Evolutionary conservation across 352 stramenopile species (phyloP).

Genomic region (Phytophthora rubi): DNA sequence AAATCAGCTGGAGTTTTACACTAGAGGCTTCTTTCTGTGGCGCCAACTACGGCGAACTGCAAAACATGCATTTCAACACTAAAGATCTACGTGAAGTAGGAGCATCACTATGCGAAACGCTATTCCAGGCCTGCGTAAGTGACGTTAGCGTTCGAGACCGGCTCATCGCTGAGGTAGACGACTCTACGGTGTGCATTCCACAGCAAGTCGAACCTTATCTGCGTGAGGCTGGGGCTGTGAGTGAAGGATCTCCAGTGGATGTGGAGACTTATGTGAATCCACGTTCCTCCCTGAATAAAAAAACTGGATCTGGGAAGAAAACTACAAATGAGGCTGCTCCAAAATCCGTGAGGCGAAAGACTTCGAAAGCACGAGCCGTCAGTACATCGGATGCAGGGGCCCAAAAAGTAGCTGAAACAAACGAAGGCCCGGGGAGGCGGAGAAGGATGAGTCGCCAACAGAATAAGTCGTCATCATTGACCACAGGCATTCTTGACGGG

Average conservation of each 20-base stretch:
- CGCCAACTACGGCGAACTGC: conserved; percentile 67
- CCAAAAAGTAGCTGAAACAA: conserved; percentile 21
- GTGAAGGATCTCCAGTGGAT: conserved; percentile 14
- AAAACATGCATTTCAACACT: conserved; percentile 74
- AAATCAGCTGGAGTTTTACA: conserved; percentile 83
- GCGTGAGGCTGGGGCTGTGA: conserved; percentile 36
- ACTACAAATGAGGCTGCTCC: conserved; percentile 10
- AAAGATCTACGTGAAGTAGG: conserved; percentile 60
- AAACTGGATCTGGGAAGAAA: conserved; percentile 31
- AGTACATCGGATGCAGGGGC: conserved; percentile 19
- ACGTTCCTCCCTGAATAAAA: conserved; percentile 27
- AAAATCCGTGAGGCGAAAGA: conserved; percentile 29
- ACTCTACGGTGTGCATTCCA: conserved; percentile 43
- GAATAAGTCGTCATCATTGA: conserved; percentile 24
- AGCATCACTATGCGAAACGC: conserved; percentile 52
- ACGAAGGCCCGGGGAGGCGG: conserved; percentile 20
- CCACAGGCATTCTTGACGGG: conserved; percentile 14
- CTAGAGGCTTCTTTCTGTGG: conserved; percentile 91
- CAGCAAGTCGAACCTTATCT: conserved; percentile 47
- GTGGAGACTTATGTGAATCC: conserved; percentile 18
- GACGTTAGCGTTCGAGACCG: conserved; percentile 43
- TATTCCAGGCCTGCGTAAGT: conserved; percentile 50
- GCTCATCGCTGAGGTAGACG: conserved; percentile 38
- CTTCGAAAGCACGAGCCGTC: conserved; percentile 21
- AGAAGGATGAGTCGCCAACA: conserved; percentile 28